phyloP scores from a whole-genome alignment of 345 rosid genomes.

The Fremontodendron californicum region DNA sequence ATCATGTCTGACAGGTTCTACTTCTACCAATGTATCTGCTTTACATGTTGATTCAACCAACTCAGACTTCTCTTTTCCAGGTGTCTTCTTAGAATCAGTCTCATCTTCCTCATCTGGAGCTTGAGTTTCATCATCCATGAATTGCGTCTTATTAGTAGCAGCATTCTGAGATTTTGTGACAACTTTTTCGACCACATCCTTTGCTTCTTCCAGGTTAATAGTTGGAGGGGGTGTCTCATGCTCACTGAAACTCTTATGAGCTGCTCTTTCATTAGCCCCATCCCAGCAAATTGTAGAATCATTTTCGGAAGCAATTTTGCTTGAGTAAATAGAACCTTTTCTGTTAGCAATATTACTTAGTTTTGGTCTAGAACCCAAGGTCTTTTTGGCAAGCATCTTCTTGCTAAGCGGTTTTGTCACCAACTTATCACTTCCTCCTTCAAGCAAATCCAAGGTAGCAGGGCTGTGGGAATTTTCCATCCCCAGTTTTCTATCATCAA shows the following conservation, averaged over 20 bases:
- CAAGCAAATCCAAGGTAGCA: constrained; percentile 22
- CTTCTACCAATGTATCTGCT: constrained; percentile 6
- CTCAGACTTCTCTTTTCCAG: constrained; percentile 25
- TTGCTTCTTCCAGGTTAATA: constrained; percentile 24
- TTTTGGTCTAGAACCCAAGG: constrained; percentile 55
- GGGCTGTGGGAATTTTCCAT: constrained; percentile 23
- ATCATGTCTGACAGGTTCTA: constrained; percentile 15
- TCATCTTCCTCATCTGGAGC: constrained; percentile 46
- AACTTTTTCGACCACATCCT: constrained; percentile 21
- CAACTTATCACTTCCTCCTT: constrained; percentile 28
- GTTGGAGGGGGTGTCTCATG: constrained; percentile 27
- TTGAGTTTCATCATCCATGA: constrained; percentile 49
- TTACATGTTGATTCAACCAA: constrained; percentile 12
- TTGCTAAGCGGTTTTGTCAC: constrained; percentile 34
- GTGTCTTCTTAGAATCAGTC: constrained; percentile 19
- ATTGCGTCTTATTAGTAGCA: constrained; percentile 9
- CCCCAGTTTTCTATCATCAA: constrained; percentile 22
- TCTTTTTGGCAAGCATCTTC: constrained; percentile 49
- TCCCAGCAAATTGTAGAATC: constrained; percentile 24
- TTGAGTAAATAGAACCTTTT: constrained; percentile 61
- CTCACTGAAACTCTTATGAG: constrained; percentile 22
- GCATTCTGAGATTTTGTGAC: constrained; percentile 23
- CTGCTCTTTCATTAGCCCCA: constrained; percentile 24
- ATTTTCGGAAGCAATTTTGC: constrained; percentile 29
- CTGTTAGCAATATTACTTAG: constrained; percentile 29